Evolutionary conservation across 306 rosid genomes (phyloP), one percentile per base, ranked within the genome.

Genomic region (Carpinus viminea): DNA sequence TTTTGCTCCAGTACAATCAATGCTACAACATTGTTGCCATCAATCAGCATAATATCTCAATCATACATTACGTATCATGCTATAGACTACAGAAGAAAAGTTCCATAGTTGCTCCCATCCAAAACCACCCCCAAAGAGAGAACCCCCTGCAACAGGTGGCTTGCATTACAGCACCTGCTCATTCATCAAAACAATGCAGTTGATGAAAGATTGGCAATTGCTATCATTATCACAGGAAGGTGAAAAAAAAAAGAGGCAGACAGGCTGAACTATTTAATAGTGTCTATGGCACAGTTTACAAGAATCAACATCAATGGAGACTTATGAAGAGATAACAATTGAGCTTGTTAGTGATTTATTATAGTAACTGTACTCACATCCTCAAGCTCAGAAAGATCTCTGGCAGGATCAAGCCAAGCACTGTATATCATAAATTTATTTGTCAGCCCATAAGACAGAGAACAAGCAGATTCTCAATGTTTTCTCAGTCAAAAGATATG

Each of bases 331-430:
- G 56, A 36, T 18, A 65, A 36, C 5, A 34, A 17, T 75, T 41
- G 64, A 70, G 54, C 72, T 69, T 72, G 9, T 64, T 61, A 64
- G 52, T 70, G 34, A 81, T 72, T 55, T 71, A 75, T 75, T 59
- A 57, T 57, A 75, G 64, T 50, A 54, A 78, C 59, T 47, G 73
- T 52, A 83, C 91, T 87, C 84, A 87, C 91, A 75, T 87, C 82
- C 78, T 85, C 87, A 75, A 87, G 85, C 38, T 62, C 41, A 34
- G 88, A 85, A 80, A 87, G 78, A 85, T 85, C 82, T 75, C 81
- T 80, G 12, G 59, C 50, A 50, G 87, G 91, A 78, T 87, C 91
- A 82, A 87, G 41, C 91, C 88, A 77, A n/a, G 82, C 82, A 78
- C 91, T 85, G 88, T n/a, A 76, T 81, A 80, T 53, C 46, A 75